A percentile compares a stretch with the other conserved stretches of the same genome.
These are phyloP conservation scores for Bremia lactucae DNA, from an alignment of 352 stramenopile species.

Conservation along the genomic window DNA sequence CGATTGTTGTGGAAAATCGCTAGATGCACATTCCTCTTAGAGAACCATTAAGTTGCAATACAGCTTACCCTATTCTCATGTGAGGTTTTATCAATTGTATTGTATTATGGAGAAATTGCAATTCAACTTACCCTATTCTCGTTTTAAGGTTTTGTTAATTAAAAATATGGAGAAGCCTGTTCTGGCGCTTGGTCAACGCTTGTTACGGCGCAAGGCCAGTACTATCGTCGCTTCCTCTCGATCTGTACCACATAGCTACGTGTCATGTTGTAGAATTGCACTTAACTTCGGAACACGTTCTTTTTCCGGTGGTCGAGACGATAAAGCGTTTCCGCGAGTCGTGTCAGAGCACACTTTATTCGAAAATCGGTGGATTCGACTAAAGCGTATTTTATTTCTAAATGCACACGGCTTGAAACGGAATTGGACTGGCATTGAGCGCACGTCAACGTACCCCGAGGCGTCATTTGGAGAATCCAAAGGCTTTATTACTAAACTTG, in stretches of 20 bases:
- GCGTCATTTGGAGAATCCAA: background rate
- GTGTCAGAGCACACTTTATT: slow-evolving; percentile 43
- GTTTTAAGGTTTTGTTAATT: no score
- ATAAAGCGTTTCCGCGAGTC: slow-evolving; percentile 29
- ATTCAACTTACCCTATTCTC: no score
- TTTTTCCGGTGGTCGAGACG: slow-evolving; percentile 6
- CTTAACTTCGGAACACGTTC: background rate
- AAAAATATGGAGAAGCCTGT: no score
- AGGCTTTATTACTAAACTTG: background rate
- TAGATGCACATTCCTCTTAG: background rate
- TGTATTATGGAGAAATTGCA: no score
- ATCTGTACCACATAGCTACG: background rate
- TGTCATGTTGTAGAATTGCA: background rate
- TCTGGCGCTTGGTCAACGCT: slow-evolving; percentile 7
- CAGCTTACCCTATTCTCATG: no score
- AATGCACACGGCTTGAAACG: slow-evolving; percentile 36
- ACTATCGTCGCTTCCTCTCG: background rate
- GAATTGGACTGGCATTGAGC: slow-evolving; percentile 53
- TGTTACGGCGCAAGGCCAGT: slow-evolving; percentile 2
- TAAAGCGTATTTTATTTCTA: slow-evolving; percentile 62
- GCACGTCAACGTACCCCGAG: slow-evolving; percentile 51
- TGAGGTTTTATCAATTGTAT: no score
- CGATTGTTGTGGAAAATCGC: slow-evolving; percentile 32
- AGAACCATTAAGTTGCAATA: no score
- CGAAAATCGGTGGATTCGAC: slow-evolving; percentile 49